Evolutionary conservation across 352 stramenopile species (phyloP), one percentile per base, ranked within the genome.

Genomic region (Pythium monospermum): DNA sequence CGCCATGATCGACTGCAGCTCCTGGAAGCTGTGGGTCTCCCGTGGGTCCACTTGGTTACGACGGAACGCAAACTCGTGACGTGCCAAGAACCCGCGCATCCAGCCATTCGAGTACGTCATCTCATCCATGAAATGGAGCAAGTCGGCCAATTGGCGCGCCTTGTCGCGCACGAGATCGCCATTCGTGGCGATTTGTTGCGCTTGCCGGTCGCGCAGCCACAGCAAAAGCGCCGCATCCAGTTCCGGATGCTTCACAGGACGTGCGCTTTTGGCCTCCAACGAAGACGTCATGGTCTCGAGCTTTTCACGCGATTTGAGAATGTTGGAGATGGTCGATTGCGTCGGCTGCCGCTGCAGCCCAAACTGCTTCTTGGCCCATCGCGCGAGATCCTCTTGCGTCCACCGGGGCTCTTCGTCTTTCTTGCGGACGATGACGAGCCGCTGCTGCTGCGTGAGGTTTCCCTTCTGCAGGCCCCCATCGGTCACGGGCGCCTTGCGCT

Each of bases 391-490:
- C 33, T 72, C 58, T 53, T 84, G 75, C 40, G 68, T 84, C 73
- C 73, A 83, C 3, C 54, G 32, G 10, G 73, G 61, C 49, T 81
- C 66, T 6, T 67, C 58, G 47, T 79, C 68, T 42, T 86, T 78
- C 64, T 83, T 75, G 39, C 57, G 63, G 43, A 83, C 60, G 53
- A 86, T 76, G 41, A 56, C 57, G 32, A 80, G 53, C 59, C 82
- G 82, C 70, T 86, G 62, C 23, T 70, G 47, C 59, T 84, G 82
- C 66, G 72, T 75, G 60, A 85, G 55, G 68, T 85, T 85, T 41
- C 73, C 52, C 30, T 60, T 60, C 53, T 60, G 53, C 21, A 60
- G 53, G 19, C 53, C 53, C 19, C 32, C 22, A 28, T 40, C 38
- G 22, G 31, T 39, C 22, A 16, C 21, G 13, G 41, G 15, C 41